These are phyloP conservation scores for Vitis hybrid DNA, from an alignment of 177 flowering plant species.

Conservation along the genomic window DNA sequence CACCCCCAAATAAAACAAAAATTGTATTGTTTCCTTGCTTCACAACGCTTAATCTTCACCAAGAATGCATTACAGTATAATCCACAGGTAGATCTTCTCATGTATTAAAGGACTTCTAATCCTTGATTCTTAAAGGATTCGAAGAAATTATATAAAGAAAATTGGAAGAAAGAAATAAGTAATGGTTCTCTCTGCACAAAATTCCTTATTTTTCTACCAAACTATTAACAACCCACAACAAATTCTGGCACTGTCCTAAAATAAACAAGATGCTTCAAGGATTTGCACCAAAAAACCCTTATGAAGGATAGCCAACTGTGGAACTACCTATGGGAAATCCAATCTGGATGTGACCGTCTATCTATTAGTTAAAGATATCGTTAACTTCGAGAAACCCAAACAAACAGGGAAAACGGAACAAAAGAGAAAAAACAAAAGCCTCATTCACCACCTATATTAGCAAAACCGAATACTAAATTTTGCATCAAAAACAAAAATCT, in stretches of 20 bases:
- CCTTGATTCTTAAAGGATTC: background rate
- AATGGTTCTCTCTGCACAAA: background rate
- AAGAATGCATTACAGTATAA: background rate
- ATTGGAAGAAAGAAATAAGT: background rate
- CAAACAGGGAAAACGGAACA: background rate
- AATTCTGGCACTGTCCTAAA: background rate
- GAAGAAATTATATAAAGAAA: background rate
- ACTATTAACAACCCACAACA: constrained; percentile 18
- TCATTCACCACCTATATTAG: background rate
- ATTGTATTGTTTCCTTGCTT: background rate
- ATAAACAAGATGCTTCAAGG: background rate
- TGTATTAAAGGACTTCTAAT: background rate
- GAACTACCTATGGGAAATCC: constrained; percentile 7
- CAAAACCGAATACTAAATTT: constrained; percentile 2
- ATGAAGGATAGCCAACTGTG: constrained; percentile 1
- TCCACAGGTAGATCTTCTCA: too few species aligned
- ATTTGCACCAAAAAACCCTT: background rate
- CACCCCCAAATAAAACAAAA: constrained; percentile 1
- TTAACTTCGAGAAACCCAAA: constrained; percentile 14
- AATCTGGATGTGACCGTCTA: constrained; percentile 1
- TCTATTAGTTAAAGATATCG: constrained; percentile 19
- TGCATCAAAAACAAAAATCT: background rate
- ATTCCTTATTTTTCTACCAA: constrained; percentile 11
- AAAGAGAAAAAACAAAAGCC: too few species aligned
- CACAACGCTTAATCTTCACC: background rate